These are phyloP conservation scores for Linnemannia schmuckeri DNA, from an alignment of 192 early-diverging fungal genomes.

Conservation along the genomic window DNA sequence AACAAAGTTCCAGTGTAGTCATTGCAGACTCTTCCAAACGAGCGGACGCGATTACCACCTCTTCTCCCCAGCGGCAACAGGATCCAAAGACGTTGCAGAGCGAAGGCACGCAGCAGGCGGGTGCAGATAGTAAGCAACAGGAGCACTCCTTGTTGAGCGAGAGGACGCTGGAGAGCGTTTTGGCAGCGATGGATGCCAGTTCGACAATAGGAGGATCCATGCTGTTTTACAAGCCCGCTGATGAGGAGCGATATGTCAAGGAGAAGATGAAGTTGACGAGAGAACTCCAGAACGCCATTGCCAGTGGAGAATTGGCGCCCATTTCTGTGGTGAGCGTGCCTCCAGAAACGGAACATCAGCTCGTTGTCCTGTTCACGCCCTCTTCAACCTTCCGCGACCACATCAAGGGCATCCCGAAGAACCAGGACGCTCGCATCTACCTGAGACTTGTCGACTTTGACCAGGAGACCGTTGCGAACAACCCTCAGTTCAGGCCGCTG, in stretches of 20 bases:
- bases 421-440: slow-evolving; percentile 87
- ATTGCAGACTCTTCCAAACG: slow-evolving; percentile 17
- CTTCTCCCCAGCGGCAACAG: slow-evolving; percentile 21
- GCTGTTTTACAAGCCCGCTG: slow-evolving; percentile 74
- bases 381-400: slow-evolving; percentile 65
- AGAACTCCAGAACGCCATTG: slow-evolving; percentile 80
- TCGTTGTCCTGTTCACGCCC: slow-evolving; percentile 84
- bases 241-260: slow-evolving; percentile 82
- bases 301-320: slow-evolving; percentile 77
- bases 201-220: slow-evolving; percentile 68
- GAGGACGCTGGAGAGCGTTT: slow-evolving; percentile 68
- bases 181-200: slow-evolving; percentile 73
- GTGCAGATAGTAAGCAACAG: background rate
- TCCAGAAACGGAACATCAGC: slow-evolving; percentile 71
- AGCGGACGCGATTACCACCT: background rate
- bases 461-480: slow-evolving; percentile 72
- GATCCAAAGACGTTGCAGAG: slow-evolving; percentile 18
- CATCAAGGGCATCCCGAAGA: slow-evolving; percentile 81
- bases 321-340: slow-evolving; percentile 71
- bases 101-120: background rate
- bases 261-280: slow-evolving; percentile 75
- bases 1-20: background rate
- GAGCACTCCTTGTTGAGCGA: slow-evolving; percentile 13
- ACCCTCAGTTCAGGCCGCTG: slow-evolving; percentile 84
- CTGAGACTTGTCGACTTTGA: slow-evolving; percentile 91